Evolutionary conservation across 768 basidiomycete genomes (phyloP).

Genomic region (Termitomyces titanicus): DNA sequence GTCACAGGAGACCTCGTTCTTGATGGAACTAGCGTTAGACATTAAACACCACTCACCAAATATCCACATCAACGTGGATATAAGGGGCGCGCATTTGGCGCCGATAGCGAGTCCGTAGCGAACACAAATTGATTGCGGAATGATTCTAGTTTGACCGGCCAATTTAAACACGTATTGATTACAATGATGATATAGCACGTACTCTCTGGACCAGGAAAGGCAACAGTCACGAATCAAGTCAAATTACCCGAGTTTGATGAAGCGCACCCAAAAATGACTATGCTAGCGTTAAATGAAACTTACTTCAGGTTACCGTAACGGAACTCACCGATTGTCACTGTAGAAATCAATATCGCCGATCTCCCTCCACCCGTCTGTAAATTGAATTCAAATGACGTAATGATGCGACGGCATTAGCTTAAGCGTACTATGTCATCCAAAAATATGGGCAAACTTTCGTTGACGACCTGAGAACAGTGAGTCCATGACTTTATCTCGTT

Average conservation of each 20-base stretch:
- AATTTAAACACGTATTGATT: neutral
- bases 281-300: neutral
- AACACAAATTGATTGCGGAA: conserved; percentile 73
- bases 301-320: neutral
- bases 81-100: conserved; percentile 72
- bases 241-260: neutral
- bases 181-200: conserved; percentile 27
- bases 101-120: conserved; percentile 81
- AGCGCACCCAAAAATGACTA: conserved; percentile 80
- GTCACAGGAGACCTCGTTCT: conserved; percentile 29
- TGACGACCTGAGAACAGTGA: conserved; percentile 52
- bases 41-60: conserved; percentile 37
- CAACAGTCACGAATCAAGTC: neutral
- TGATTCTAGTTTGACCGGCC: conserved; percentile 31
- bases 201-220: conserved; percentile 61
- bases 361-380: conserved; percentile 56
- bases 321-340: conserved; percentile 60
- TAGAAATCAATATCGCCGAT: conserved; percentile 73
- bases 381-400: neutral
- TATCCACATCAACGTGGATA: conserved; percentile 68
- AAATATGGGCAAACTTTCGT: conserved; percentile 82
- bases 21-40: neutral
- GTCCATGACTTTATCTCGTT: neutral
- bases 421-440: conserved; percentile 63
- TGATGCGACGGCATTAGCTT: neutral